Evolutionary conservation across 306 rosid genomes (phyloP).

Genomic region (Cicer chorassanicum): DNA sequence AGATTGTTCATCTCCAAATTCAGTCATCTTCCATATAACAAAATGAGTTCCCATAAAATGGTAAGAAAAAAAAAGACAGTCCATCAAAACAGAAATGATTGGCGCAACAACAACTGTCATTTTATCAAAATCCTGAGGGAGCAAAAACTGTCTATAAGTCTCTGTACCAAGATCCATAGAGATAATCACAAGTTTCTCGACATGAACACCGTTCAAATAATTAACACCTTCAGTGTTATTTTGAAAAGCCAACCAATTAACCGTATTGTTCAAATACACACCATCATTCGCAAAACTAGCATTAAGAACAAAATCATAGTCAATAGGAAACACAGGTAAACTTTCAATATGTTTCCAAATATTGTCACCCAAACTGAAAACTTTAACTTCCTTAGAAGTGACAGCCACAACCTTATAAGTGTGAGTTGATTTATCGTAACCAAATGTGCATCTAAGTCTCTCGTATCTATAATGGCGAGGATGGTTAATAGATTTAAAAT

Average conservation of each 20-base stretch:
- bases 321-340: background rate
- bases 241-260: constrained; percentile 11
- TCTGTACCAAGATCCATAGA: background rate
- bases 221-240: background rate
- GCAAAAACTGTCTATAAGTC: background rate
- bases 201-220: background rate
- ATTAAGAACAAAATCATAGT: background rate
- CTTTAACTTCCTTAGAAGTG: background rate
- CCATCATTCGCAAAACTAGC: background rate
- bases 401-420: constrained; percentile 19
- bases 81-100: background rate
- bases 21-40: background rate
- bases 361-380: background rate
- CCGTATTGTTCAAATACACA: background rate
- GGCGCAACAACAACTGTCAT: background rate
- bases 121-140: background rate
- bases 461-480: no score
- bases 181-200: background rate
- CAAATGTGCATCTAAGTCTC: background rate
- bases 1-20: constrained; percentile 5
- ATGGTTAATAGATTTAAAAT: background rate
- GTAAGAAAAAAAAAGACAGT: background rate
- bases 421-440: background rate
- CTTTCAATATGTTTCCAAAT: background rate
- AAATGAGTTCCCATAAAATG: background rate